Evolutionary conservation across 345 rosid species (phyloP), one percentile per base, ranked within the genome.

Genomic region (Eucalyptus camaldulensis): DNA sequence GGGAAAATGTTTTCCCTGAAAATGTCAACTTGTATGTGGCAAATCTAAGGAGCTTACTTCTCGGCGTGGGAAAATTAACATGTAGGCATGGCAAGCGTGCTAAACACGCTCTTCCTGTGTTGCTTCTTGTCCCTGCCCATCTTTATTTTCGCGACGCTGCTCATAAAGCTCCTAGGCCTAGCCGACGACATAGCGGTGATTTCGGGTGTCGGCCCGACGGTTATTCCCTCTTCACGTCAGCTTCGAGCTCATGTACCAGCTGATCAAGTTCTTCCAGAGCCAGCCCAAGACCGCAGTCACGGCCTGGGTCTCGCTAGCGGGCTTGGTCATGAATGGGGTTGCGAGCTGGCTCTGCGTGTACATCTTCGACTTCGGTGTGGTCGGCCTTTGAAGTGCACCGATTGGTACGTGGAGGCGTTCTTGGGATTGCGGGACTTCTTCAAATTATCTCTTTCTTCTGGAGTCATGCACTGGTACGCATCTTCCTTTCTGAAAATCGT

Each of bases 401-500:
- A 92, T 16, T 92, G 91, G 54, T 91, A 92, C 17, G 8, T 24
- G 21, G 85, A 91, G 86, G 94, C 90, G 45, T 91, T 91, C 80
- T 86, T 85, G 7, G 92, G 91, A 6, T 88, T 93, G 9, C 87
- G 93, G 92, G 92, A 91, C n/a, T 93, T 93, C 45, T 16, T 91
- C 13, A 90, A 90, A 33, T 91, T 93, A 1, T 93, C 94, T 13
- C 90, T 91, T 83, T 91, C 94, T 87, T 91, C 93, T 15, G 94
- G 94, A 4, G 93, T 93, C 88, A 91, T 93, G 94, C 90, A 91
- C 37, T 93, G 92, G 94, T 93, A 90, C 15, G 49, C n/a, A 76
- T 60, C 33, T 21, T 21, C 3, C 22, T 24, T 54, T 58, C 3
- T 5, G 13, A 58, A 24, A 25, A 5, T 51, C 54, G 21, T 51